Evolutionary conservation across 441 rosid species (phyloP), one percentile per base, ranked within the genome.

Genomic region (Metrosideros polymorpha): DNA sequence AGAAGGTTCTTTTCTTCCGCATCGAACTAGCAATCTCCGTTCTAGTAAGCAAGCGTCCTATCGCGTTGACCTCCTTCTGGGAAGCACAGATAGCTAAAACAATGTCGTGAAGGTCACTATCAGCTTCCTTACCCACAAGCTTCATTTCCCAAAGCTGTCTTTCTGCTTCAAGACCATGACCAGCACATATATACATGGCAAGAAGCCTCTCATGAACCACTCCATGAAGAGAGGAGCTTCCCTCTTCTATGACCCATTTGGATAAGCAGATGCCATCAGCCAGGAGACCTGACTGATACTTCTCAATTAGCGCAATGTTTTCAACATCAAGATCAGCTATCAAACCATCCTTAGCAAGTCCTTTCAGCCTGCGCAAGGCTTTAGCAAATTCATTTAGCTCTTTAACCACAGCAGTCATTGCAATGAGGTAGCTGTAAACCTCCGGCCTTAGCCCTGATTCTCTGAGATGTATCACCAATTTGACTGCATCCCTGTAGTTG

Each of bases 371-470:
- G 15, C 96, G 94, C 63, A 95, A 87, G 24, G 95, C 93, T 87
- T 95, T 97, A 25, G 97, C 93, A 57, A 96, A 86, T 82, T 94
- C 96, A 87, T 92, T 96, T 39, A 97, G 91, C 93, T 97, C 99
- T 92, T 97, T 96, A 82, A 97, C 99, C 25, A 97, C 92, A n/a
- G 98, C 98, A 86, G 98, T 94, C 98, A 97, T 94, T 56, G 97
- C 97, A 86, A 96, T 93, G 15, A 95, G 92, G 90, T 96, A 95
- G 91, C 98, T 91, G 87, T 96, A 96, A 22, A 92, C 93, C 91
- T 95, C 98, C 57, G 98, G 98, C 88, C 91, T 95, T 85, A 97
- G 88, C 87, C 95, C 98, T 53, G 98, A 94, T 76, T 91, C 94
- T 86, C 93, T 91, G 25, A 96, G 91, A 61, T 93, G 86, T 42